These are phyloP conservation scores for Carnegiea gigantea DNA, from an alignment of 179 eudicot genomes.

Conservation along the genomic window DNA sequence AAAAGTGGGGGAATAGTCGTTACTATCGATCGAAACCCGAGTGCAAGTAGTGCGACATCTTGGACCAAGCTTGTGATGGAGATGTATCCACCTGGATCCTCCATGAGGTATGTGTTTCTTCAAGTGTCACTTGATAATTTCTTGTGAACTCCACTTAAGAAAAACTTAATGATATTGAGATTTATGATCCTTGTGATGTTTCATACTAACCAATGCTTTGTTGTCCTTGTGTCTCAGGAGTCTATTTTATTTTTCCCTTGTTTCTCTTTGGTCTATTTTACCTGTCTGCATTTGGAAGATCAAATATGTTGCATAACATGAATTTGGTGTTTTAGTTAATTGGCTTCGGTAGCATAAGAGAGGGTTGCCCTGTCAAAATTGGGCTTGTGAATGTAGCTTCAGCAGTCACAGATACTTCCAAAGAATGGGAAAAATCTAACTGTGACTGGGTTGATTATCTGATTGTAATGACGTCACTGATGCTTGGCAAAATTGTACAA, in stretches of 20 bases:
- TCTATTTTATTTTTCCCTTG: background rate
- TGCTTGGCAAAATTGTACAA: background rate
- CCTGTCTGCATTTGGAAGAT: background rate
- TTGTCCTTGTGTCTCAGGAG: background rate
- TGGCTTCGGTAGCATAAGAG: conserved; percentile 6
- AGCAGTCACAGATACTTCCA: no score
- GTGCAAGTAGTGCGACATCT: conserved; percentile 44
- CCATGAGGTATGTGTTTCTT: conserved; percentile 52
- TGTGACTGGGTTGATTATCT: background rate
- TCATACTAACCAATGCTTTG: background rate
- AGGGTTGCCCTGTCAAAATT: background rate
- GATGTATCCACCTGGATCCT: conserved; percentile 72
- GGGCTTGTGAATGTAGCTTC: background rate
- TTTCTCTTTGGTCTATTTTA: background rate
- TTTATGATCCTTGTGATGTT: background rate
- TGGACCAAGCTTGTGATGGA: conserved; percentile 89
- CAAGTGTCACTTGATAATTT: background rate
- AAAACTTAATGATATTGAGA: background rate
- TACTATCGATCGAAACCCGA: conserved; percentile 48
- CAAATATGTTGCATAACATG: background rate
- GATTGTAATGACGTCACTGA: background rate
- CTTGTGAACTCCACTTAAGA: background rate
- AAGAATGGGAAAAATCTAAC: no score
- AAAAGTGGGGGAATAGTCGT: conserved; percentile 52
- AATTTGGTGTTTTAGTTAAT: background rate